Evolutionary conservation across 2,329 filamentous ascomycete genomes (phyloP).

Genomic region (Cyphellophora attinorum): DNA sequence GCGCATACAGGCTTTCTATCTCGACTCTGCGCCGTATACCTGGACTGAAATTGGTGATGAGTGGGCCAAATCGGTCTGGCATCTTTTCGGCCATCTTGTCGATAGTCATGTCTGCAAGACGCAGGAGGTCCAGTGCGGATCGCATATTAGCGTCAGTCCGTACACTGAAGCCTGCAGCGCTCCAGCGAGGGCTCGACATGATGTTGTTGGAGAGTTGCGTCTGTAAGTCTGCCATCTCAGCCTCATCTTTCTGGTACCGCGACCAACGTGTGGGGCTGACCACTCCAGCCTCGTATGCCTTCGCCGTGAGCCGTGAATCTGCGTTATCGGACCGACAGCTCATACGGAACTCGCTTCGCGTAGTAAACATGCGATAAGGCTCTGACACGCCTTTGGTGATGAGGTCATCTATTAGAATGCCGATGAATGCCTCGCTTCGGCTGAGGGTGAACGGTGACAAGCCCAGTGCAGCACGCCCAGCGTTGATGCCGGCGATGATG

Average conservation of each 20-base stretch:
- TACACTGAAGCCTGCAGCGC: conserved; percentile 57
- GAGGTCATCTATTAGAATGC: conserved; percentile 97
- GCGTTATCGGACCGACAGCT: conserved; percentile 88
- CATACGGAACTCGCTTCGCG: conserved; percentile 90
- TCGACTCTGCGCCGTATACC: conserved; percentile 60
- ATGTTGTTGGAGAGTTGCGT: conserved; percentile 48
- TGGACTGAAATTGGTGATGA: conserved; percentile 37
- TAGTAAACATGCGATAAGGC: conserved; percentile 97
- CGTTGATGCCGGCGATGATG: conserved; percentile 85
- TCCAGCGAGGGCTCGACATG: conserved; percentile 58
- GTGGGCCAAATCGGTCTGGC: conserved; percentile 35
- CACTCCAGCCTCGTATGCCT: conserved; percentile 66
- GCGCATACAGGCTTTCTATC: conserved; percentile 78
- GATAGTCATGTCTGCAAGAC: conserved; percentile 52
- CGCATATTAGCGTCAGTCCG: conserved; percentile 57
- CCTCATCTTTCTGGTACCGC: conserved; percentile 54
- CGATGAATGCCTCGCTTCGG: conserved; percentile 87
- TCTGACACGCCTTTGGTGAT: conserved; percentile 95
- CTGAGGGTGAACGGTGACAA: conserved; percentile 59
- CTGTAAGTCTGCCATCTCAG: conserved; percentile 59
- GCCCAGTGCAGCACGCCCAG: conserved; percentile 65
- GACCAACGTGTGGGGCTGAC: conserved; percentile 72
- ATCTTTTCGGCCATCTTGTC: conserved; percentile 40
- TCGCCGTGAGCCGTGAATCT: conserved; percentile 71
- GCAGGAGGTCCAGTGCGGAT: conserved; percentile 70